Conservation (phyloP, 1,139 yeast genomes). For the Geotrichum phurueaensis region DNA sequence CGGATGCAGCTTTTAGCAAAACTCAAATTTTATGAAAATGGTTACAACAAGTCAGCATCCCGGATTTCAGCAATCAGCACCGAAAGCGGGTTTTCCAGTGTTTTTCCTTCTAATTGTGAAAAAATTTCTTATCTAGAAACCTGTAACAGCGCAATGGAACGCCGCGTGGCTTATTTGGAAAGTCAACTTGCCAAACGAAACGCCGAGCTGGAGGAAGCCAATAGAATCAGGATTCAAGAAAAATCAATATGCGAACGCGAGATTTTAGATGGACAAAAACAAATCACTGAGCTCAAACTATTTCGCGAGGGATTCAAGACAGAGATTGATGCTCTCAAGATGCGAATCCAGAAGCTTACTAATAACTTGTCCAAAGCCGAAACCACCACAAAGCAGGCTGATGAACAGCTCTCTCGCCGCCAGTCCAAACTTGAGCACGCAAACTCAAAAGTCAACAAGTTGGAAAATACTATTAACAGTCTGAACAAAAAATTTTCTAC, state of each 20-base stretch:
- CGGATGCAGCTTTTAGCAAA: conserved; percentile 21
- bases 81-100: background rate
- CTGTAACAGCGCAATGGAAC: background rate
- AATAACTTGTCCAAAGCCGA: conserved; percentile 14
- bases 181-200: background rate
- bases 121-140: background rate
- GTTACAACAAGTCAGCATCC: background rate
- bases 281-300: background rate
- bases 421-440: background rate
- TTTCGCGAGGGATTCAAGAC: background rate
- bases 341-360: background rate
- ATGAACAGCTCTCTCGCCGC: background rate
- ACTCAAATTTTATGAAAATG: conserved; percentile 11
- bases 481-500: background rate
- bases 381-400: conserved; percentile 6
- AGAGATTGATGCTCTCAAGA: background rate
- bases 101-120: background rate
- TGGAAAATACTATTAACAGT: background rate
- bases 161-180: background rate
- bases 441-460: background rate
- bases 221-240: background rate
- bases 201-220: background rate
- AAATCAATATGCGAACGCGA: background rate
- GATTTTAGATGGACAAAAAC: background rate
- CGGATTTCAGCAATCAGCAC: background rate